Base-by-base conservation (phyloP, 306 rosid genomes). In the Pyrus bretschneideri region DNA sequence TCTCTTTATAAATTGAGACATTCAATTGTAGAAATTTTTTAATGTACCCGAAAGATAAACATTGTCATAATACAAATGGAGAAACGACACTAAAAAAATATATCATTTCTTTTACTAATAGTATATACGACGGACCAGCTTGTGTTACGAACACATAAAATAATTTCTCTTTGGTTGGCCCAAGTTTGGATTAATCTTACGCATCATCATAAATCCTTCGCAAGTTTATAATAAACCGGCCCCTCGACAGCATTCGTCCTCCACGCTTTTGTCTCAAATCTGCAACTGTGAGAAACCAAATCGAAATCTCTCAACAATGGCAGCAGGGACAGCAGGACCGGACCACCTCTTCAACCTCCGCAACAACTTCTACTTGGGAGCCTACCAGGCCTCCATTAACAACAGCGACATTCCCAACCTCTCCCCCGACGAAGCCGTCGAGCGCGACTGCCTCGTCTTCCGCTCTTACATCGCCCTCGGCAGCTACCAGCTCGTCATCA, bases 391-490 rank as follows among this genome's bases (percentile, higher is more conserved):
- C 23, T 96, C 98, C 74, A 95, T 95, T 65, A 92, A 89, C 91
- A 83, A 79, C 93, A 87, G 96, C 82, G 90, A 95, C 11, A 87
- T 89, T 7, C 76, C 80, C 45, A 87, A 85, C 65, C 97, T 95
- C 86, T 82, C 99, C 21, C 76, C 87, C 0, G 97, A 95, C 62
- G 99, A 95, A 49, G 86, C 79, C 74, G 45, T 91, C 64, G 97
- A 95, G 77, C 78, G 98, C 4, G 99, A 95, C 75, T 71, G 89
- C 76, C 84, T 92, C 76, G 96, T 95, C 22, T 82, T 87, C 80
- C 97, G 99, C 77, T 95, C 97, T 69, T 90, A 95, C 91, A 86
- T 95, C 78, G 96, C 98, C 18, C 93, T 89, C 25, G 96, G 93
- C 84, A 95, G 86, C 72, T 86, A 77, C 81, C 89, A 89, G 87